phyloP scores from a whole-genome alignment of 2,329 filamentous ascomycete genomes.

The Neoascochyta sp. region DNA sequence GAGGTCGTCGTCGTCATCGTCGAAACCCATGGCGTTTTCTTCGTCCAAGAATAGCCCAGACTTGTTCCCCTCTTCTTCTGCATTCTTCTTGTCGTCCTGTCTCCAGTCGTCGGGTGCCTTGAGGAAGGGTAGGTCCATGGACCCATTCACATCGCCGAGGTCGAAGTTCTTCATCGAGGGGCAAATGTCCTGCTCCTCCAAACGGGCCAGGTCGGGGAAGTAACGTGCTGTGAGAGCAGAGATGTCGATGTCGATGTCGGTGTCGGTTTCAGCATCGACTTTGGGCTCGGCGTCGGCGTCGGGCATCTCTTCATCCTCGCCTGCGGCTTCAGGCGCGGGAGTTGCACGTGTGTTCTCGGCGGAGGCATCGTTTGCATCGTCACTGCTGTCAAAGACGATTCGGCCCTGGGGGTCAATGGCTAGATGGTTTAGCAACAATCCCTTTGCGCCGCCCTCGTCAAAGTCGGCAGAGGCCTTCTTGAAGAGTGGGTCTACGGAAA shows the following conservation, averaged over 20 bases:
- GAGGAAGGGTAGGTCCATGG: slow-evolving; percentile 86
- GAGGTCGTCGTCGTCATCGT: slow-evolving; percentile 62
- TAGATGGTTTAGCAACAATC: slow-evolving; percentile 90
- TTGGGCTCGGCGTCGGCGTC: slow-evolving; percentile 35
- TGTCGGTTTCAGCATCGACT: slow-evolving; percentile 39
- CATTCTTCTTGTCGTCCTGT: slow-evolving; percentile 61
- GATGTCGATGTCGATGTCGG: slow-evolving; percentile 75
- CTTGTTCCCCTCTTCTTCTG: slow-evolving; percentile 58
- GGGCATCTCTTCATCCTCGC: slow-evolving; percentile 32
- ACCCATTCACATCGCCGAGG: slow-evolving; percentile 77
- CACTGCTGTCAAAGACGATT: slow-evolving; percentile 97
- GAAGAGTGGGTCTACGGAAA: slow-evolving; percentile 95
- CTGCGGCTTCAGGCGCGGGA: slow-evolving; percentile 41
- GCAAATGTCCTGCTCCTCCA: slow-evolving; percentile 89
- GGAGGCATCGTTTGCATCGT: slow-evolving; percentile 63
- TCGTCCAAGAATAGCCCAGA: slow-evolving; percentile 84
- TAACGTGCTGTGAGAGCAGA: slow-evolving; percentile 70
- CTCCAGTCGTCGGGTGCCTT: slow-evolving; percentile 85
- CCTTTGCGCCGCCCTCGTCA: slow-evolving; percentile 95
- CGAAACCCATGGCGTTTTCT: slow-evolving; percentile 77
- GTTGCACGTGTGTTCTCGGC: slow-evolving; percentile 45
- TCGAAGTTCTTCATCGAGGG: slow-evolving; percentile 93
- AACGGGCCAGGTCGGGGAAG: slow-evolving; percentile 71
- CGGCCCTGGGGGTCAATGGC: slow-evolving; percentile 87
- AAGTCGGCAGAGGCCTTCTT: slow-evolving; percentile 99